These are phyloP conservation scores for Psophocarpus tetragonolobus DNA, from an alignment of 306 rosid species.

Conservation along the genomic window DNA sequence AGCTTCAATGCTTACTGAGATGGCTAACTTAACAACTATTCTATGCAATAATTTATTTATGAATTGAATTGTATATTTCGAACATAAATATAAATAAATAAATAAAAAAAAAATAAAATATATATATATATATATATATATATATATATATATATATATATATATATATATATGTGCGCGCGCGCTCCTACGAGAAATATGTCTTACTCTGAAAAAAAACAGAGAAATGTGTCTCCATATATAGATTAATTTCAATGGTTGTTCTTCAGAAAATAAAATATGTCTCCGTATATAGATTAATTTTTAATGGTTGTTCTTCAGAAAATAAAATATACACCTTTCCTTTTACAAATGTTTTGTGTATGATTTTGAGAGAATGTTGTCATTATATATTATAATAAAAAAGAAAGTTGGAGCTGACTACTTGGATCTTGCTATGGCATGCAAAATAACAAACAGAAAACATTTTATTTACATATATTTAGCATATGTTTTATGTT, in stretches of 20 bases:
- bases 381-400: slow-evolving; percentile 20
- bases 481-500: not conserved
- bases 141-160: no score
- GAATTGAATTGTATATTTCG: not conserved
- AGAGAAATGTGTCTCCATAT: not conserved
- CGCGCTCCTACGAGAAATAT: not conserved
- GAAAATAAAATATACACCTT: slow-evolving; percentile 7
- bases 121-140: no score
- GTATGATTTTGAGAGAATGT: slow-evolving; percentile 5
- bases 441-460: not conserved
- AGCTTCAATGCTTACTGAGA: not conserved
- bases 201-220: no score
- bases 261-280: not conserved
- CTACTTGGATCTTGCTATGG: slow-evolving; percentile 12
- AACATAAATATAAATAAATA: no score
- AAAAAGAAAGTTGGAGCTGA: slow-evolving; percentile 2
- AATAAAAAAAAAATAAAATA: no score
- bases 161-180: no score
- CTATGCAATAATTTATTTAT: not conserved
- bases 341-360: slow-evolving; percentile 6
- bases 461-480: not conserved
- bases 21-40: not conserved
- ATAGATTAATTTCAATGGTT: not conserved
- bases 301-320: not conserved
- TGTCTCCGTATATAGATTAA: not conserved